Evolutionary conservation across 176 grass and related monocot species (phyloP).

Genomic region (Coix lacrymajobi): DNA sequence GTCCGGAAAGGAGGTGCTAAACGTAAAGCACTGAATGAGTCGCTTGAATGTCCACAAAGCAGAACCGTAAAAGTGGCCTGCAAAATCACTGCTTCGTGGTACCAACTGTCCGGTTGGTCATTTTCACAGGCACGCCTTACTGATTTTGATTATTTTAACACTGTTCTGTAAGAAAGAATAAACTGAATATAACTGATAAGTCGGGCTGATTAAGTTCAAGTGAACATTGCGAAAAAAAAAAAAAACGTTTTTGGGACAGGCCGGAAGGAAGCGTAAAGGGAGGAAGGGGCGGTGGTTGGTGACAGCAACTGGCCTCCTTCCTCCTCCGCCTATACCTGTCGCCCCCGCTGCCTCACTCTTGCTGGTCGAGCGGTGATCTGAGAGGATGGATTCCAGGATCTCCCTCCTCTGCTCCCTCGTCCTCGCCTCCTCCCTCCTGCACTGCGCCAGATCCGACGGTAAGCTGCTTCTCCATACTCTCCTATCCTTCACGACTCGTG

Average conservation of each 20-base stretch:
- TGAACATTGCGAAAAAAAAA: too few species aligned
- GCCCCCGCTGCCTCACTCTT: not conserved
- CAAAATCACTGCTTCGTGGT: not conserved
- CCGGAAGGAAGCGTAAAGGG: slow-evolving; percentile 18
- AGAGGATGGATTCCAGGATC: slow-evolving; percentile 41
- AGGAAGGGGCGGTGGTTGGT: slow-evolving; percentile 34
- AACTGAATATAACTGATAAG: too few species aligned
- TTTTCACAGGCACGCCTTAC: too few species aligned
- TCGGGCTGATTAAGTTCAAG: too few species aligned
- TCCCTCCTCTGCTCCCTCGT: slow-evolving; percentile 39
- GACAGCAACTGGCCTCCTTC: slow-evolving; percentile 36
- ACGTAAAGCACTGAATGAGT: not conserved
- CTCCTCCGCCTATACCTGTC: slow-evolving; percentile 14
- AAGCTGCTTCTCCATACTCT: not conserved
- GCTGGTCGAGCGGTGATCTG: not conserved
- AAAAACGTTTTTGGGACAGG: not conserved
- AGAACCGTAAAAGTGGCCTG: not conserved
- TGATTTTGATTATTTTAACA: too few species aligned
- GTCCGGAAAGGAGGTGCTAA: not conserved
- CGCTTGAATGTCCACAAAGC: not conserved
- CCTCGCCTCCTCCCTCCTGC: slow-evolving; percentile 40
- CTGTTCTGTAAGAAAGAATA: too few species aligned
- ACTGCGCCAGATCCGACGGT: slow-evolving; percentile 80
- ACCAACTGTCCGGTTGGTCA: too few species aligned
- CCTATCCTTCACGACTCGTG: not conserved